Evolutionary conservation across 2,329 filamentous ascomycete species (phyloP).

Genomic region (Beauveria caledonica): DNA sequence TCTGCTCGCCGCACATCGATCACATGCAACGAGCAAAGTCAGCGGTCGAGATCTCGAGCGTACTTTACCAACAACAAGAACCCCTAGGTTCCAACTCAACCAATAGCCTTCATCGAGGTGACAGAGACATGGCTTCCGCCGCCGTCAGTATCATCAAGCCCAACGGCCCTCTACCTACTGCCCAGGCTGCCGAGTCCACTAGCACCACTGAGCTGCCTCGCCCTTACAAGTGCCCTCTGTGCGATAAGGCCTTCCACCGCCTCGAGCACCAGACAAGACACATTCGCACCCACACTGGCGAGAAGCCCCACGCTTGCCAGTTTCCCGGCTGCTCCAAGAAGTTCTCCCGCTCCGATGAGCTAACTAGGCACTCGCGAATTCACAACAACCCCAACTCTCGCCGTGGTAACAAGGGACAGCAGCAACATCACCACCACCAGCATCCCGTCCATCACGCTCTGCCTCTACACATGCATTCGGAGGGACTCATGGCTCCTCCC

Average conservation of each 20-base stretch:
- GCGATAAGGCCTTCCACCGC: constrained; percentile 97
- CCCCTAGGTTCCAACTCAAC: constrained; percentile 18
- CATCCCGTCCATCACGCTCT: constrained; percentile 31
- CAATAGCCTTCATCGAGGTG: constrained; percentile 22
- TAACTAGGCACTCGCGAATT: constrained; percentile 94
- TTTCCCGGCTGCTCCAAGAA: constrained; percentile 95
- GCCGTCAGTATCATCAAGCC: constrained; percentile 51
- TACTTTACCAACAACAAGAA: constrained; percentile 51
- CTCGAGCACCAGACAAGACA: constrained; percentile 88
- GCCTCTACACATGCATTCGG: constrained; percentile 37
- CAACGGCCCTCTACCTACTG: constrained; percentile 53
- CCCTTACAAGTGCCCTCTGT: constrained; percentile 96
- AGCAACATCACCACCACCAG: constrained; percentile 28
- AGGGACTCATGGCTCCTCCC: constrained; percentile 72
- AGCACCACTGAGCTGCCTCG: constrained; percentile 68
- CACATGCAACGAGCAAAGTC: constrained; percentile 71
- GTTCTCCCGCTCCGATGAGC: constrained; percentile 91
- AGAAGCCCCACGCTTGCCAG: constrained; percentile 95
- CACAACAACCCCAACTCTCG: constrained; percentile 98
- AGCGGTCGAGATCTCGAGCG: constrained; percentile 66
- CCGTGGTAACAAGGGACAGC: constrained; percentile 72
- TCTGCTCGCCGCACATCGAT: constrained; percentile 29
- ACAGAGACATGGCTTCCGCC: constrained; percentile 40
- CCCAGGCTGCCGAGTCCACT: constrained; percentile 46
- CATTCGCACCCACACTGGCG: constrained; percentile 93